A percentile compares a stretch with the other conserved stretches of the same genome.
Evolutionary conservation across 2,329 filamentous ascomycete species (phyloP).

Genomic region (Sporothrix brunneoviolacea): DNA sequence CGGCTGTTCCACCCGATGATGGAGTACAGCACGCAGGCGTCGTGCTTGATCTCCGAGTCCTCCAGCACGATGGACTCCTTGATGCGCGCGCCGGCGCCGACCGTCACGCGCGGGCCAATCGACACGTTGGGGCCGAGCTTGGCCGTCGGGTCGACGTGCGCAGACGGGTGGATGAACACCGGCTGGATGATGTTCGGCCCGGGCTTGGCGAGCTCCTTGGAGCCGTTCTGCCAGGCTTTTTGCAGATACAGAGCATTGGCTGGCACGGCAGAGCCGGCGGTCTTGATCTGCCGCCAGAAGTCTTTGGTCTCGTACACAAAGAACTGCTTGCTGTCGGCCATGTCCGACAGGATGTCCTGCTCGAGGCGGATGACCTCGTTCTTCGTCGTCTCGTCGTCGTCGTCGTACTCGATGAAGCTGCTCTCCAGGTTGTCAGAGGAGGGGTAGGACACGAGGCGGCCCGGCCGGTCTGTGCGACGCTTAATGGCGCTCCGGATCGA

Average conservation of each 20-base stretch:
- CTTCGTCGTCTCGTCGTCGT: conserved; percentile 67
- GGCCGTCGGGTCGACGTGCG: conserved; percentile 84
- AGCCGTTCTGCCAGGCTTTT: conserved; percentile 79
- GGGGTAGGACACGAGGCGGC: conserved; percentile 83
- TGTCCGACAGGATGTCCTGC: conserved; percentile 91
- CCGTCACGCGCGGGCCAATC: conserved; percentile 77
- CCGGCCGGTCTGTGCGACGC: conserved; percentile 80
- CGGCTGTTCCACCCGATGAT: conserved; percentile 97
- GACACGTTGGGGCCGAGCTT: conserved; percentile 97
- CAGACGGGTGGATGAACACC: conserved; percentile 91
- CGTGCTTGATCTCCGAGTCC: conserved; percentile 92
- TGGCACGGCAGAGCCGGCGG: conserved; percentile 90
- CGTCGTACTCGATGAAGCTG: conserved; percentile 42
- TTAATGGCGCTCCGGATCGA: conserved; percentile 93
- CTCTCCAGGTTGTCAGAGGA: conserved; percentile 87
- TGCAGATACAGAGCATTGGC: conserved; percentile 95
- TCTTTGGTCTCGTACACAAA: conserved; percentile 98
- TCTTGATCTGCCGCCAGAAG: conserved; percentile 99
- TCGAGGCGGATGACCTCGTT: conserved; percentile 89
- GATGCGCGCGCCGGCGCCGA: conserved; percentile 82
- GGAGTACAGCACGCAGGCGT: conserved; percentile 88
- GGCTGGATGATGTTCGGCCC: conserved; percentile 84
- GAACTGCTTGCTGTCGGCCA: conserved; percentile 96
- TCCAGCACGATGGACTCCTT: conserved; percentile 96
- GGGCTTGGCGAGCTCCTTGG: conserved; percentile 72